Conservation (phyloP, 2,329 filamentous ascomycete genomes). For the Coniochaeta prunicola region DNA sequence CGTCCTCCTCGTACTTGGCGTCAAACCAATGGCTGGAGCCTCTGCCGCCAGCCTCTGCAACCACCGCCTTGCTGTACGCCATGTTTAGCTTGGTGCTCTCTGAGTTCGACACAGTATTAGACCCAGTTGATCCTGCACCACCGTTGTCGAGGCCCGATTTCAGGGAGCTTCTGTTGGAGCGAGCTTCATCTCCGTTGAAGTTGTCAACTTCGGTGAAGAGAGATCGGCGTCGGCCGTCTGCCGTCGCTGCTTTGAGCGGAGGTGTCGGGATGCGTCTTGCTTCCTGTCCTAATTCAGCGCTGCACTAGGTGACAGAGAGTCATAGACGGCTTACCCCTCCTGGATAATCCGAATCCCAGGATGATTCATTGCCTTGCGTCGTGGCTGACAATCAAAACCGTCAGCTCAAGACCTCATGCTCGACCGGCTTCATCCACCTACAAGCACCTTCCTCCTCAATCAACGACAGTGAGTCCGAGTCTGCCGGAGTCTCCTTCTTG, state of each 20-base stretch:
- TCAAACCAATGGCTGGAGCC: background rate
- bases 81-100: background rate
- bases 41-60: background rate
- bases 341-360: background rate
- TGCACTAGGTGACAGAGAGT: too few relatives aligned
- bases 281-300: background rate
- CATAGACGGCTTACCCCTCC: background rate
- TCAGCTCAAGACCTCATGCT: background rate
- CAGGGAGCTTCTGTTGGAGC: background rate
- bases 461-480: background rate
- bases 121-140: background rate
- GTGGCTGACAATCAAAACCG: background rate
- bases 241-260: background rate
- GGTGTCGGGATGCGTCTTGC: background rate
- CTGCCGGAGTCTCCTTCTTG: background rate
- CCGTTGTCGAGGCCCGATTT: background rate
- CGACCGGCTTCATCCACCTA: background rate
- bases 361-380: background rate
- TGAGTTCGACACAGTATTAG: background rate
- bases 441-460: background rate
- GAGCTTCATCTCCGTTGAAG: background rate
- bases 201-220: slow-evolving; percentile 1
- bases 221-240: background rate
- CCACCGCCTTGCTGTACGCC: background rate
- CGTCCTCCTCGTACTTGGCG: background rate